Conservation (phyloP, 306 rosid genomes). For the Quercus dentata region DNA sequence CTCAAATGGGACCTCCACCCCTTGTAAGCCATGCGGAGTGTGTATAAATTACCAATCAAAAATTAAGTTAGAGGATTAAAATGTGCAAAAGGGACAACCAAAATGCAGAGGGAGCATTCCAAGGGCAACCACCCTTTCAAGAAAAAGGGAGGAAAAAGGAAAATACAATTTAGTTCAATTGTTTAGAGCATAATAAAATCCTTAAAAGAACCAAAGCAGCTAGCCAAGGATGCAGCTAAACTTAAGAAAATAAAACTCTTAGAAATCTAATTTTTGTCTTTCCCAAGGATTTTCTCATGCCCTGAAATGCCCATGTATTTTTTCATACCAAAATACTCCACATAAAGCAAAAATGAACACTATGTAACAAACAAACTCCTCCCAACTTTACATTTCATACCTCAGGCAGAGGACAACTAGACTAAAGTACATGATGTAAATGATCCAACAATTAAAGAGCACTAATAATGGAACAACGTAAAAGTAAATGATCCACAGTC, state of each 20-base stretch:
- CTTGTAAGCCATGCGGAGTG: too few species aligned
- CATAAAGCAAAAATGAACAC: too few species aligned
- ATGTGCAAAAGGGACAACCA: neutral
- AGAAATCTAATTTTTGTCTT: too few species aligned
- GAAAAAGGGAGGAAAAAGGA: neutral
- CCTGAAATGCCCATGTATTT: too few species aligned
- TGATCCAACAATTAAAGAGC: neutral
- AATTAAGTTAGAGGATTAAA: neutral
- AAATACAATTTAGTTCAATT: neutral
- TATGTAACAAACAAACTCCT: too few species aligned
- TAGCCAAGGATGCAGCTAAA: neutral
- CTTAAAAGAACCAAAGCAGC: neutral
- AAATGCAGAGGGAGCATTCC: neutral
- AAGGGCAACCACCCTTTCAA: neutral
- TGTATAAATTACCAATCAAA: too few species aligned
- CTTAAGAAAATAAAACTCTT: neutral
- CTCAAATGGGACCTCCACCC: too few species aligned
- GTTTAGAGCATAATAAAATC: neutral
- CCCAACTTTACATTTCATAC: neutral
- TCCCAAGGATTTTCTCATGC: too few species aligned
- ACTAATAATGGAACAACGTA: neutral
- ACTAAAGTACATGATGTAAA: neutral
- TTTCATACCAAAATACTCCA: too few species aligned
- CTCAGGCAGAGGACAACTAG: neutral
- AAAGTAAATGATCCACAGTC: neutral